Base-by-base conservation (phyloP, 805 yeast genomes). In the Metschnikowia henanensis region DNA sequence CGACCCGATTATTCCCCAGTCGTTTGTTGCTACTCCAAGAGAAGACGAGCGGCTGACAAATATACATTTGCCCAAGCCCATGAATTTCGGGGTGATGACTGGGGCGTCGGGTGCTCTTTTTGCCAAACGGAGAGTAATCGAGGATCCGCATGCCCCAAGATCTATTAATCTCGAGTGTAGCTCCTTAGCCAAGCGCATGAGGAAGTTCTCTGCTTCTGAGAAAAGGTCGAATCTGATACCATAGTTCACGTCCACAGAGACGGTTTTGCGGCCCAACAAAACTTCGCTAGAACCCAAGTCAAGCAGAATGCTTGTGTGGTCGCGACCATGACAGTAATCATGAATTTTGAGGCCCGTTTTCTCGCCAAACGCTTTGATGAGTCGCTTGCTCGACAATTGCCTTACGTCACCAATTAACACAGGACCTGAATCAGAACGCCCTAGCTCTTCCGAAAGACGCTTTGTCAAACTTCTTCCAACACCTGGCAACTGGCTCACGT, bases 161-260 rank as follows among this genome's bases (percentile, higher is more conserved):
- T 67, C 71, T 1, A 62, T 47, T 43, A 90, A 57, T 41, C 95
- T 70, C 0, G 62, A 49, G 38, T 74, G 65, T 38, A 94, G 57
- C 55, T 89, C 96, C 23, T 65, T 62, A 0, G 84, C 70, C 37
- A 90, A 64, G 16, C 76, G 65, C 28, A 70, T 65, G 8, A 88
- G 57, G 56, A 92, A 94, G 4, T 43, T 51, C 49, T 84, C 91
- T 19, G 84, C 78, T 57, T 92, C 88, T 0, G 63, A 60, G 23
- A 76, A 68, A 0, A 67, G 68, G 25, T 80, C 76, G 51, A 91
- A 85, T 37, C 98, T 60, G 0, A 92, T 86, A 0, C 97, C 98
- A 84, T 89, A 92, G 49, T 89, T 87, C 21, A 92, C 84, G 58
- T 92, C 98, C 4, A 90, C 85, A 0, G 96, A 88, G 0, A 92